These are phyloP conservation scores for Pisolithus marmoratus DNA, from an alignment of 768 basidiomycete species.

Conservation along the genomic window DNA sequence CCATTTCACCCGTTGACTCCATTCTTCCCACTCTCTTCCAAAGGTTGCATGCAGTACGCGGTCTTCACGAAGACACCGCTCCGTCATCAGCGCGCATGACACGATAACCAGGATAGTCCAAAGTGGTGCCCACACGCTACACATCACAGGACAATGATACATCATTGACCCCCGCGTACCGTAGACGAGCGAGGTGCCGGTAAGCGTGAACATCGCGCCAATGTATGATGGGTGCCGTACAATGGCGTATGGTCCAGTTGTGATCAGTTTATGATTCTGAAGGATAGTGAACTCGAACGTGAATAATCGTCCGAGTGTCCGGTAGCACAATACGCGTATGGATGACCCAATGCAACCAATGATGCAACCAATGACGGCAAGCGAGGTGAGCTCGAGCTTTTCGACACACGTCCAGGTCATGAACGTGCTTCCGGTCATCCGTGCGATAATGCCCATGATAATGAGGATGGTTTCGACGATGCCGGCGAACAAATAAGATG, in stretches of 20 bases:
- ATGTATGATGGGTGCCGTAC: slow-evolving; percentile 35
- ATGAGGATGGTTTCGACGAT: neutral
- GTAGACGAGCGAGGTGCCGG: neutral
- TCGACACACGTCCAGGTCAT: neutral
- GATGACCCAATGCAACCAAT: slow-evolving; percentile 17
- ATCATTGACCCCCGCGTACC: neutral
- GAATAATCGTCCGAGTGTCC: slow-evolving; percentile 30
- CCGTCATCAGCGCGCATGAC: neutral
- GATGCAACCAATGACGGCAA: slow-evolving; percentile 14
- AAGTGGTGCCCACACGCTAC: neutral
- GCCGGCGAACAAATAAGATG: neutral
- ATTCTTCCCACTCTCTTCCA: slow-evolving; percentile 9
- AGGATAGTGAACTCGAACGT: slow-evolving; percentile 37
- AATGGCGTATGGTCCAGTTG: slow-evolving; percentile 33
- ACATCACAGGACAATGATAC: neutral
- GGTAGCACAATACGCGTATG: slow-evolving; percentile 32
- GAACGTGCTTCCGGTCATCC: neutral
- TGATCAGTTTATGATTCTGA: slow-evolving; percentile 32
- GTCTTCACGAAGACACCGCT: slow-evolving; percentile 2
- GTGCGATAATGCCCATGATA: neutral
- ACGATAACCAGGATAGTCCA: neutral
- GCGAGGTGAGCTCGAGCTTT: slow-evolving; percentile 14
- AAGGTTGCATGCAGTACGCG: slow-evolving; percentile 3
- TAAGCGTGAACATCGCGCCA: neutral
- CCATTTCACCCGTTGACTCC: slow-evolving; percentile 7